These are phyloP conservation scores for Dionaea muscipula DNA, from an alignment of 179 eudicot genomes.

Conservation along the genomic window DNA sequence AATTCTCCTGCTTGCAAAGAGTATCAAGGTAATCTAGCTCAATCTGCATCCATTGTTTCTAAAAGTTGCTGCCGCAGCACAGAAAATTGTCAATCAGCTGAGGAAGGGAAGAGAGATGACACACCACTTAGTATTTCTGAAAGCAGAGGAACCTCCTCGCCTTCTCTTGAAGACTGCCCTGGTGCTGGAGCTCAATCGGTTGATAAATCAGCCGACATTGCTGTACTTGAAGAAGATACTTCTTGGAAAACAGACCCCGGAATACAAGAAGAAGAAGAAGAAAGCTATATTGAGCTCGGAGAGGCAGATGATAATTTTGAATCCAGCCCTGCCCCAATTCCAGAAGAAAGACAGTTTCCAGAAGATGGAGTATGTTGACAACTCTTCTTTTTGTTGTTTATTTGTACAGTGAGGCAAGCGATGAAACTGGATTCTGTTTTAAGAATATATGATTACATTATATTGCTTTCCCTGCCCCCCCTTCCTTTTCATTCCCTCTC, in stretches of 20 bases:
- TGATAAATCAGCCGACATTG: conserved; percentile 13
- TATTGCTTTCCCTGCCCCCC: too few relatives aligned
- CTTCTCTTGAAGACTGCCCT: conserved; percentile 19
- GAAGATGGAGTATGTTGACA: conserved; percentile 18
- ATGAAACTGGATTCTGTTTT: too few relatives aligned
- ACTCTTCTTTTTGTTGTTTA: too few relatives aligned
- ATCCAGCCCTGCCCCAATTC: conserved; percentile 18
- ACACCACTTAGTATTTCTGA: too few relatives aligned
- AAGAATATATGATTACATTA: too few relatives aligned
- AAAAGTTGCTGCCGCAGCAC: conserved; percentile 1
- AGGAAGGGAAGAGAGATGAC: neutral
- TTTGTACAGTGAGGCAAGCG: too few relatives aligned
- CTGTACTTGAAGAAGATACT: conserved; percentile 20
- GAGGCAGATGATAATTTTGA: conserved; percentile 27
- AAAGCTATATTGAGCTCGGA: conserved; percentile 18
- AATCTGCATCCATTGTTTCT: conserved; percentile 21
- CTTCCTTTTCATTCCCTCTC: too few relatives aligned
- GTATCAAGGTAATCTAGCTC: conserved; percentile 25
- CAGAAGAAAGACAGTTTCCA: conserved; percentile 20
- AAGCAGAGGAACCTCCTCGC: conserved; percentile 23
- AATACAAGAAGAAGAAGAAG: conserved; percentile 25
- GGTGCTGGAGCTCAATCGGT: conserved; percentile 22
- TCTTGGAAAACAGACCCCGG: conserved; percentile 9
- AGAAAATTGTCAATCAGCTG: conserved; percentile 17
- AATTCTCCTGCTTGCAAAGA: conserved; percentile 33